Percentiles rank a stretch among this genome's conserved stretches.
These are phyloP conservation scores for Phytophthora ramorum DNA, from an alignment of 352 stramenopile genomes.

Conservation along the genomic window DNA sequence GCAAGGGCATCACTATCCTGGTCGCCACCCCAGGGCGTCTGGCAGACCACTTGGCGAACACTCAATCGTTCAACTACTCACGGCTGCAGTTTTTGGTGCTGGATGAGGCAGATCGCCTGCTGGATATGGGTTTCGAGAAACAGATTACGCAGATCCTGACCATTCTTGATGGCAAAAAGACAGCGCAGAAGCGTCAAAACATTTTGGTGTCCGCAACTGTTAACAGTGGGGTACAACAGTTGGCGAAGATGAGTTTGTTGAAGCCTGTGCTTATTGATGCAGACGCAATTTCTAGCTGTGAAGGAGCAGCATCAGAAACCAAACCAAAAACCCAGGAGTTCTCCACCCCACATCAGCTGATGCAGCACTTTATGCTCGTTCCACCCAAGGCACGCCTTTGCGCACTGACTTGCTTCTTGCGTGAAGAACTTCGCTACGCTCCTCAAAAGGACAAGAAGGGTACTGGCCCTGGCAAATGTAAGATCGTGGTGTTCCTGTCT, in stretches of 20 bases:
- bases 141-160: slow-evolving; percentile 98
- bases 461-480: slow-evolving; percentile 47
- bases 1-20: slow-evolving; percentile 96
- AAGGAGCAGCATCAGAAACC: slow-evolving; percentile 11
- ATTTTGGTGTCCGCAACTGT: slow-evolving; percentile 91
- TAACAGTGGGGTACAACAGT: slow-evolving; percentile 84
- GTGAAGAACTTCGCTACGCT: slow-evolving; percentile 60
- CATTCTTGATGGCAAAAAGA: slow-evolving; percentile 93
- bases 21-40: slow-evolving; percentile 98
- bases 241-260: slow-evolving; percentile 85
- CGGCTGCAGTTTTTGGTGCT: slow-evolving; percentile 96
- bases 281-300: slow-evolving; percentile 47
- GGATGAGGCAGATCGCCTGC: slow-evolving; percentile 99
- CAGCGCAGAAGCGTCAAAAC: slow-evolving; percentile 78
- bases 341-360: slow-evolving; percentile 92
- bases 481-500: slow-evolving; percentile 97
- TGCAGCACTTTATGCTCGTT: slow-evolving; percentile 97
- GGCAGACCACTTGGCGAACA: slow-evolving; percentile 96
- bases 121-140: slow-evolving; percentile 99
- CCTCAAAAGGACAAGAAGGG: slow-evolving; percentile 39
- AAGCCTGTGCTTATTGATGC: slow-evolving; percentile 82
- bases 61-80: slow-evolving; percentile 90
- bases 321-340: slow-evolving; percentile 59
- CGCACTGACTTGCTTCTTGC: slow-evolving; percentile 93
- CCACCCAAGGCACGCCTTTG: slow-evolving; percentile 94